phyloP scores from a whole-genome alignment of 2,329 filamentous ascomycete genomes.

The Colletotrichum lini region DNA sequence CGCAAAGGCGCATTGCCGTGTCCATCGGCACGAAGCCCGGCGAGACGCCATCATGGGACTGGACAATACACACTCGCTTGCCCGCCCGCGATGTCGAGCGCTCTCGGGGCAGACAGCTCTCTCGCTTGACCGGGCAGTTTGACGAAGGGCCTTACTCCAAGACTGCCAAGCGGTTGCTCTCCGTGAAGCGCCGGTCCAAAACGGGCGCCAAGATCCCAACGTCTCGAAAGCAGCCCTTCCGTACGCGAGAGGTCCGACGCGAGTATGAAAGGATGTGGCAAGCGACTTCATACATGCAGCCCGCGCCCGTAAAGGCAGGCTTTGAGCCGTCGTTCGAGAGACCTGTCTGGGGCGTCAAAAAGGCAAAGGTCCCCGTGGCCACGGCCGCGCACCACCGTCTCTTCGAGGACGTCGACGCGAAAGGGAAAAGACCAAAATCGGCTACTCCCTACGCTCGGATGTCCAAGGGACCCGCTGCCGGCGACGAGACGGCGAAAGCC shows the following conservation, averaged over 20 bases:
- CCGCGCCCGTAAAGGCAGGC: constrained; percentile 39
- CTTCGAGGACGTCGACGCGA: constrained; percentile 62
- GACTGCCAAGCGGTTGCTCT: constrained; percentile 44
- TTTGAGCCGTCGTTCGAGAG: constrained; percentile 48
- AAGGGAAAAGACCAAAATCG: constrained; percentile 43
- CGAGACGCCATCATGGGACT: constrained; percentile 56
- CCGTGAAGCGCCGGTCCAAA: neutral
- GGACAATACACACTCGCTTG: constrained; percentile 58
- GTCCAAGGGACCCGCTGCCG: neutral
- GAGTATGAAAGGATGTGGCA: constrained; percentile 64
- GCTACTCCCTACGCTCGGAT: neutral
- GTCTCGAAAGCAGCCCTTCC: neutral
- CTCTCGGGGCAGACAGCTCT: constrained; percentile 51
- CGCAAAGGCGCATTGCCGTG: constrained; percentile 51
- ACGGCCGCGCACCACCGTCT: constrained; percentile 56
- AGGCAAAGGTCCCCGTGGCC: constrained; percentile 49
- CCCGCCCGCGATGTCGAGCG: constrained; percentile 58
- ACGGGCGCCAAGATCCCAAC: neutral
- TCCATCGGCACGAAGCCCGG: neutral
- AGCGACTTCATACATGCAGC: constrained; percentile 59
- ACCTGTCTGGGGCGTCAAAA: constrained; percentile 63
- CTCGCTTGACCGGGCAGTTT: constrained; percentile 54
- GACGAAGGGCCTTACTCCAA: constrained; percentile 57
- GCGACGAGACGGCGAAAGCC: neutral
- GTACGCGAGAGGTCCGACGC: constrained; percentile 61